These are phyloP conservation scores for Escovopsis sp. DNA, from an alignment of 2,329 filamentous ascomycete species.

Conservation along the genomic window DNA sequence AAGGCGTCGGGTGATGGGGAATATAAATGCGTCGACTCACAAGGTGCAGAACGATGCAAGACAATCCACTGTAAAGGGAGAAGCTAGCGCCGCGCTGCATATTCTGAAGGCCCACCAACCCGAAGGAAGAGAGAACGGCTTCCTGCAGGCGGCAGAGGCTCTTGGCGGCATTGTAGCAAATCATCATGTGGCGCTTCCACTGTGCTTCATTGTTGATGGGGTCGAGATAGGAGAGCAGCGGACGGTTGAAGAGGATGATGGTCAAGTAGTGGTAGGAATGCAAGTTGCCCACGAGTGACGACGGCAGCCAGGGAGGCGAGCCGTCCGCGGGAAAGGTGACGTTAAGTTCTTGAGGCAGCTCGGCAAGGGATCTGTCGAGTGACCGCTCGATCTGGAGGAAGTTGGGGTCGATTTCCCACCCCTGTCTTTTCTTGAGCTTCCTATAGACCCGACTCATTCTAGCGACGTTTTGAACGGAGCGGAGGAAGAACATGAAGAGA, in stretches of 20 bases:
- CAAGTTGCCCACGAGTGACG: slow-evolving; percentile 77
- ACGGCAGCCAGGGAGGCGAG: slow-evolving; percentile 68
- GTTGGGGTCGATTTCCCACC: slow-evolving; percentile 76
- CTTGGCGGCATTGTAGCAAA: slow-evolving; percentile 76
- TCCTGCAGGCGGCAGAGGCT: slow-evolving; percentile 77
- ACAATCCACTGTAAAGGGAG: slow-evolving; percentile 81
- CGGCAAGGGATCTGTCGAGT: slow-evolving; percentile 60
- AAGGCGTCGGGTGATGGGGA: too few relatives aligned
- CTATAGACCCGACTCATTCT: slow-evolving; percentile 62
- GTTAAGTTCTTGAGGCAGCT: slow-evolving; percentile 63
- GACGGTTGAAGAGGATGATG: slow-evolving; percentile 74
- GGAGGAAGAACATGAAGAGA: slow-evolving; percentile 69
- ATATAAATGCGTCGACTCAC: slow-evolving; percentile 38
- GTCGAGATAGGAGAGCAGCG: slow-evolving; percentile 67
- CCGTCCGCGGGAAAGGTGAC: slow-evolving; percentile 65
- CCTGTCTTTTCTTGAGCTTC: slow-evolving; percentile 58
- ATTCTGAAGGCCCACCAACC: slow-evolving; percentile 65
- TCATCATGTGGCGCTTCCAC: slow-evolving; percentile 79
- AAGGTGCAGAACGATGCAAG: slow-evolving; percentile 83
- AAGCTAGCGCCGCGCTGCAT: slow-evolving; percentile 95
- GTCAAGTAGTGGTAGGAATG: slow-evolving; percentile 79
- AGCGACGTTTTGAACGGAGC: slow-evolving; percentile 63
- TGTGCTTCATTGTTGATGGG: slow-evolving; percentile 52
- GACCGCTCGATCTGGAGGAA: slow-evolving; percentile 66
- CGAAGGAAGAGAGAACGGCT: slow-evolving; percentile 59